phyloP scores from a whole-genome alignment of 768 basidiomycete species.

The Hypsizygus marmoreus region DNA sequence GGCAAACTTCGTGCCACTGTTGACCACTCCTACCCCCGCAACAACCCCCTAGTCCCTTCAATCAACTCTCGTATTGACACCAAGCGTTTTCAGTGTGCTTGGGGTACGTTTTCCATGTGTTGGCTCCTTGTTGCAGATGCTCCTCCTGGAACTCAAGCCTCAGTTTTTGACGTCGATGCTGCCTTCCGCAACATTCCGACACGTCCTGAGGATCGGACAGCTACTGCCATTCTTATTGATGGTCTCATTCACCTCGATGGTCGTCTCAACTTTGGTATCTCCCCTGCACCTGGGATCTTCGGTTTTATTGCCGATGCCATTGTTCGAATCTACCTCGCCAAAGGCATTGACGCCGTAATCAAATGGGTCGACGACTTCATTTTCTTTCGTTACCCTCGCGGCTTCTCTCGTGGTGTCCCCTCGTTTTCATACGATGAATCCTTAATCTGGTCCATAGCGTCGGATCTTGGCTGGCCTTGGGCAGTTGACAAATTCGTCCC shows the following conservation, averaged over 20 bases:
- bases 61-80: neutral
- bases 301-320: conserved; percentile 33
- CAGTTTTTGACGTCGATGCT: conserved; percentile 39
- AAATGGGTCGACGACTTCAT: conserved; percentile 31
- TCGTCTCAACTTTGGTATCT: conserved; percentile 29
- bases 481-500: conserved; percentile 14
- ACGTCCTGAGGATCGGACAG: conserved; percentile 13
- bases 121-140: conserved; percentile 25
- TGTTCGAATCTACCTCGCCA: conserved; percentile 19
- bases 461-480: conserved; percentile 26
- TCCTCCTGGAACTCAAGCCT: conserved; percentile 33
- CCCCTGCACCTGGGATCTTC: conserved; percentile 31
- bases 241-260: conserved; percentile 21
- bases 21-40: neutral
- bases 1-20: conserved; percentile 1
- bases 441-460: conserved; percentile 16
- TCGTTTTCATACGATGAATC: conserved; percentile 11
- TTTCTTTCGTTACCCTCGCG: conserved; percentile 21
- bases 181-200: conserved; percentile 37
- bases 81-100: conserved; percentile 16
- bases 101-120: conserved; percentile 32
- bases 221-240: conserved; percentile 22
- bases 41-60: neutral
- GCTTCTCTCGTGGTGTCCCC: neutral
- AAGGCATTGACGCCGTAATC: neutral